Conservation (phyloP, 228 moss, liverwort and hornwort species). For the Sphagnum fallax region DNA sequence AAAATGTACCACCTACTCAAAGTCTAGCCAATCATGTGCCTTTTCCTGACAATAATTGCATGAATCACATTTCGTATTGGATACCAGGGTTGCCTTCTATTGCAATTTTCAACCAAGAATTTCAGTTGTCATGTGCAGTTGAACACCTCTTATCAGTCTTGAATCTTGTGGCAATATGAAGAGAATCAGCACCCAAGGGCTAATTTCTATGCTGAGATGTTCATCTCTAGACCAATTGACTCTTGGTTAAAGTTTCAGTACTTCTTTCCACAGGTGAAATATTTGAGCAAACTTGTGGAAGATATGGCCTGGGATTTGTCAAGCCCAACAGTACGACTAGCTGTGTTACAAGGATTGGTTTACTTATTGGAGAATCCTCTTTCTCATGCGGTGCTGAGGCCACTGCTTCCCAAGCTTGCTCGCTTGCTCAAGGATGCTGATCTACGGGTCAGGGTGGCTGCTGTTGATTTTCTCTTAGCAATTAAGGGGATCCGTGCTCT, state of each 20-base stretch:
- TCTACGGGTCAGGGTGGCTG: slow-evolving; percentile 38
- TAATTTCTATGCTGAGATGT: no score
- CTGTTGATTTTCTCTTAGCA: slow-evolving; percentile 40
- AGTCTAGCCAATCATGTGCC: no score
- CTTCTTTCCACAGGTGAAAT: slow-evolving; percentile 8
- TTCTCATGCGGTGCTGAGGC: slow-evolving; percentile 32
- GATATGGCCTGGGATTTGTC: slow-evolving; percentile 32
- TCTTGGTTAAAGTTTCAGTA: not conserved
- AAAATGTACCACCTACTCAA: no score
- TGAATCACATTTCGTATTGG: no score
- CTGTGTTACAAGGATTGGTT: slow-evolving; percentile 28
- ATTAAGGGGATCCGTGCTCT: slow-evolving; percentile 40
- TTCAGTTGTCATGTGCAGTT: no score
- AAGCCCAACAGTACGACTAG: slow-evolving; percentile 27
- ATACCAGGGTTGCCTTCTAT: no score
- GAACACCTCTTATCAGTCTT: no score
- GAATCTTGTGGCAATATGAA: no score
- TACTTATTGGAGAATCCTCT: slow-evolving; percentile 44
- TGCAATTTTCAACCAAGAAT: no score
- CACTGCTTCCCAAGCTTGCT: slow-evolving; percentile 34
- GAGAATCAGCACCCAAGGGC: no score
- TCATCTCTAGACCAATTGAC: no score
- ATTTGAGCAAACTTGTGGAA: slow-evolving; percentile 27
- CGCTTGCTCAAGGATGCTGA: slow-evolving; percentile 31
- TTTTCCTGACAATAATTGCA: no score